phyloP scores from a whole-genome alignment of 2,329 filamentous ascomycete genomes.

The Alternaria sp. region DNA sequence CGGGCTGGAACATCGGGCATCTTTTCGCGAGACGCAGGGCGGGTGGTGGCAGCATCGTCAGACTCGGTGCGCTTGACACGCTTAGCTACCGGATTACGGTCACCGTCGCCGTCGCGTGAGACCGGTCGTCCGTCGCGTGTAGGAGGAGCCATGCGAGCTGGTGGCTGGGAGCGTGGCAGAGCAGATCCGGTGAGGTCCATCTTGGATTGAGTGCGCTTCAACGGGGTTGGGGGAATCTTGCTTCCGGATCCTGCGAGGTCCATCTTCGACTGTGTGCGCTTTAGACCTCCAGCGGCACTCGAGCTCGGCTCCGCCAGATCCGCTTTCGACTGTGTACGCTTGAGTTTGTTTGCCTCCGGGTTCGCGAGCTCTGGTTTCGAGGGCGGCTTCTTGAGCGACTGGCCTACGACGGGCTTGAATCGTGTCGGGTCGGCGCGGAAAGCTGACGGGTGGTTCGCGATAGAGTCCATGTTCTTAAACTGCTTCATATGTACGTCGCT shows the following conservation, averaged over 20 bases:
- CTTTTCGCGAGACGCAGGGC: constrained; percentile 60
- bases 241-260: constrained; percentile 65
- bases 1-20: constrained; percentile 15
- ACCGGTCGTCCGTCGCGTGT: constrained; percentile 31
- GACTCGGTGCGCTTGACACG: constrained; percentile 70
- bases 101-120: constrained; percentile 38
- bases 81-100: constrained; percentile 63
- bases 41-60: constrained; percentile 72
- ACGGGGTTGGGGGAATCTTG: constrained; percentile 47
- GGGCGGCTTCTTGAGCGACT: constrained; percentile 38
- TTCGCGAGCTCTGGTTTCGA: constrained; percentile 57
- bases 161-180: constrained; percentile 47
- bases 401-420: constrained; percentile 53
- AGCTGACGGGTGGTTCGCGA: constrained; percentile 81
- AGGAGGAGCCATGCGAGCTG: constrained; percentile 35
- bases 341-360: constrained; percentile 52
- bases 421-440: constrained; percentile 68
- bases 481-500: constrained; percentile 85
- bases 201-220: constrained; percentile 64
- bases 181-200: constrained; percentile 63
- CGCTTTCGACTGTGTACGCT: constrained; percentile 64
- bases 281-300: constrained; percentile 53
- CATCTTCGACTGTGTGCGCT: constrained; percentile 63
- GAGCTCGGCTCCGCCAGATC: constrained; percentile 66
- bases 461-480: constrained; percentile 98